Conservation (phyloP, 2,329 filamentous ascomycete species). For the Colletotrichum destructivum region DNA sequence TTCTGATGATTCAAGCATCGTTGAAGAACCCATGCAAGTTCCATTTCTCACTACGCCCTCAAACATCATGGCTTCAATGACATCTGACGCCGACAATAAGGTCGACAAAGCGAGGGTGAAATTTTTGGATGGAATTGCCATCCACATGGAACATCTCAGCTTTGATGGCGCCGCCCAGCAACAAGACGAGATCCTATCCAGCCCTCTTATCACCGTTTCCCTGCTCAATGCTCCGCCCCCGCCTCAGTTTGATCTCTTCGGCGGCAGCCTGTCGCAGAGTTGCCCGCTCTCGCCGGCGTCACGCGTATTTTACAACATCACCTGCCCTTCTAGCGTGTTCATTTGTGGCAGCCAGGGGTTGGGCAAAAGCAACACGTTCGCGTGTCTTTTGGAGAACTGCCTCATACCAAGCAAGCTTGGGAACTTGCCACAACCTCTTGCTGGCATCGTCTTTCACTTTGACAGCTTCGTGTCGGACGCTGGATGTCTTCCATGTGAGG, state of each 20-base stretch:
- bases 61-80: too few species aligned
- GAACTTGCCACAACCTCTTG: slow-evolving; percentile 65
- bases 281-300: neutral
- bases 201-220: slow-evolving; percentile 32
- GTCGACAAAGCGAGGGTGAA: too few species aligned
- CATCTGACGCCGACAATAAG: too few species aligned
- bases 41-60: too few species aligned
- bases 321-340: slow-evolving; percentile 71
- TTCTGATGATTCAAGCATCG: too few species aligned
- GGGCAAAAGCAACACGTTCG: slow-evolving; percentile 75
- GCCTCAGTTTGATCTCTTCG: slow-evolving; percentile 45
- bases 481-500: slow-evolving; percentile 70
- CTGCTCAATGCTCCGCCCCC: slow-evolving; percentile 2
- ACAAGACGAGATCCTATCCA: slow-evolving; percentile 27
- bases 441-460: slow-evolving; percentile 77
- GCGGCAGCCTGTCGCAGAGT: slow-evolving; percentile 41
- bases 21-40: too few species aligned
- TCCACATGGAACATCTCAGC: slow-evolving; percentile 15
- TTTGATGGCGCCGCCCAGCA: slow-evolving; percentile 1
- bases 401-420: slow-evolving; percentile 63
- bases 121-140: too few species aligned
- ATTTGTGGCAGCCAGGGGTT: slow-evolving; percentile 77
- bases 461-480: slow-evolving; percentile 68
- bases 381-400: slow-evolving; percentile 71
- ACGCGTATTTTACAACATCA: slow-evolving; percentile 62